phyloP scores from a whole-genome alignment of 768 basidiomycete genomes.

The Boletus sp. region DNA sequence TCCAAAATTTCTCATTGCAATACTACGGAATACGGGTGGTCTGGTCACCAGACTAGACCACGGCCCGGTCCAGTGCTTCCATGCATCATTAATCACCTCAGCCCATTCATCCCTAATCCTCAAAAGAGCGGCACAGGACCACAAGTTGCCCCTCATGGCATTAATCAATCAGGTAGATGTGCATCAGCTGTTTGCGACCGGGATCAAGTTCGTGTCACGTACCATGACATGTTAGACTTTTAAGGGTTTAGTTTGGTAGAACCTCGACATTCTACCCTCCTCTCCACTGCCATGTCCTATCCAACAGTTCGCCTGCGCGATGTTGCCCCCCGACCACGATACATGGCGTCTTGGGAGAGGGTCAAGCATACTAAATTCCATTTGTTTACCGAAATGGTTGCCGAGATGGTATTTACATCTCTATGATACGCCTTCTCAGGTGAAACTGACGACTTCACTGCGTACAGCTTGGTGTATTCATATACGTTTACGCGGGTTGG shows the following conservation, averaged over 20 bases:
- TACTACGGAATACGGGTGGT: conserved; percentile 16
- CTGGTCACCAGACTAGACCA: not conserved
- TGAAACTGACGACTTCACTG: conserved; percentile 2
- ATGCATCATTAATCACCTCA: not conserved
- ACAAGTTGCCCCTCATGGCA: not conserved
- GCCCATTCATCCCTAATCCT: not conserved
- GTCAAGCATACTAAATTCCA: conserved; percentile 45
- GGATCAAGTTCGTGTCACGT: not conserved
- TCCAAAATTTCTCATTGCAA: not conserved
- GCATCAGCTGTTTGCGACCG: not conserved
- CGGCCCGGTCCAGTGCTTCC: not conserved
- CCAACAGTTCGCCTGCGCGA: conserved; percentile 41
- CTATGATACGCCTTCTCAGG: not conserved
- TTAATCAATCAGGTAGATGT: not conserved
- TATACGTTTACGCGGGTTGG: conserved; percentile 55
- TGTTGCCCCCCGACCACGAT: conserved; percentile 35
- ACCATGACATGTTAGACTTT: not conserved
- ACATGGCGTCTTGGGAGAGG: conserved; percentile 50
- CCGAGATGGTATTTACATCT: conserved; percentile 47
- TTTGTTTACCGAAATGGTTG: conserved; percentile 55
- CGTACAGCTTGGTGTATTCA: conserved; percentile 53
- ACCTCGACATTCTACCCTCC: not conserved
- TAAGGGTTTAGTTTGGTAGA: conserved; percentile 4
- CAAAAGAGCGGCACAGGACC: not conserved
- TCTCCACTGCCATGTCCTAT: conserved; percentile 17